Base-by-base conservation (phyloP, 108 stramenopile species). In the Nitzschia putrida region DNA sequence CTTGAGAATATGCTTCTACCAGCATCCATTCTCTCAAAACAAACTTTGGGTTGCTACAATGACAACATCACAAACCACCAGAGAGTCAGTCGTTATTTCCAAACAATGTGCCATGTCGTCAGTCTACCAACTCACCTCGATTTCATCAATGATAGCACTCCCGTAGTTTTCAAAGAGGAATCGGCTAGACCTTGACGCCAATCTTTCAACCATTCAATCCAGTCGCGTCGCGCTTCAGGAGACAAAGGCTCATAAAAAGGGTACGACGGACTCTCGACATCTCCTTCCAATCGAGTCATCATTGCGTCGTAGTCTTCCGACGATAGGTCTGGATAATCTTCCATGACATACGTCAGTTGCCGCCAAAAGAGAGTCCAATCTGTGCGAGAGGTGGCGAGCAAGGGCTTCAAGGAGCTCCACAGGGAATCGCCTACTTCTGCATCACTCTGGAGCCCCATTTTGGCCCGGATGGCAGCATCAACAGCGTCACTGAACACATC, bases 321-420 rank as follows among this genome's bases (percentile, higher is more conserved):
- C 42, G 59, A 64, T 23, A 78, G 53, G 20, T 63, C 75, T 13
- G 79, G 66, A 50, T 80, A 87, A 21, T 87, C 79, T 43, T 61
- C 50, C 50, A 80, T 85, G 7, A 93, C 83, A 52, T 85, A 80
- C 5, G 85, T 78, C 13, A 93, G 73, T 45, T 88, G 85, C 24
- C 92, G 59, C 86, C 87, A 93, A 55, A 93, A 93, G 4, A 93
- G 44, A n/a, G 92, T 93, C 92, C 92, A 93, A 74, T 93, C 92
- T 5, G 73, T 81, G 6, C 86, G 77, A 29, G 80, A 72, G n/a
- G 38, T 58, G 45, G 78, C 49, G 26, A 87, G 51, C 53, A 83
- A 57, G 14, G 85, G 38, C 58, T 90, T 83, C 21, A 93, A 71
- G 12, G 83, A 63, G 34, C 69, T 74, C 89, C 88, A 93, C 41